Evolutionary conservation across 108 stramenopile species (phyloP).

Genomic region (Conticribra weissflogii): DNA sequence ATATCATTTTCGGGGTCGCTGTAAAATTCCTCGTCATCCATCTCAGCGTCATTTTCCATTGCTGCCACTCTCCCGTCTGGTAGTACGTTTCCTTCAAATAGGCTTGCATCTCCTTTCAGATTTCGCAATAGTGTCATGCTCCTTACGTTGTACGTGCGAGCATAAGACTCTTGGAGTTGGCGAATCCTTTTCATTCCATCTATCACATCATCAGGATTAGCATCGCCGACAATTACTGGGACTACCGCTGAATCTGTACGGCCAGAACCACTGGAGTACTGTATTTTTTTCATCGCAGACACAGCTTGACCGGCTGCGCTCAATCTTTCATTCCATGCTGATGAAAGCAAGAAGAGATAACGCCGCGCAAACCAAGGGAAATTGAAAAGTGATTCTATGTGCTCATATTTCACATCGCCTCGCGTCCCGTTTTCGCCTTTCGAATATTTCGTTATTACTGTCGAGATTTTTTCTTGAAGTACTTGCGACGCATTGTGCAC

Average conservation of each 20-base stretch:
- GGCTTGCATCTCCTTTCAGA: slow-evolving; percentile 34
- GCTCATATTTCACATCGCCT: slow-evolving; percentile 8
- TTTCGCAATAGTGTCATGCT: slow-evolving; percentile 72
- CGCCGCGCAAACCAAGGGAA: slow-evolving; percentile 68
- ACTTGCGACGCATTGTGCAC: slow-evolving; percentile 83
- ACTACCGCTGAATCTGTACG: slow-evolving; percentile 56
- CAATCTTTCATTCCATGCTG: slow-evolving; percentile 91
- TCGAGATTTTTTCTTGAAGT: slow-evolving; percentile 85
- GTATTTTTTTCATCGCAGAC: slow-evolving; percentile 87
- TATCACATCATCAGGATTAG: slow-evolving; percentile 70
- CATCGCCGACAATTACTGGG: slow-evolving; percentile 63
- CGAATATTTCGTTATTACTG: slow-evolving; percentile 67
- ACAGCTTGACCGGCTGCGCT: slow-evolving; percentile 84
- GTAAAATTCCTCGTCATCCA: slow-evolving; percentile 85
- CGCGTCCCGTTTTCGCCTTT: slow-evolving; percentile 22
- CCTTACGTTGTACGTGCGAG: slow-evolving; percentile 68
- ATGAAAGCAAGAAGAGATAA: slow-evolving; percentile 81
- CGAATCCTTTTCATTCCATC: slow-evolving; percentile 82
- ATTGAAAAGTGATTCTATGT: slow-evolving; percentile 50
- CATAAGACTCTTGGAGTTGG: slow-evolving; percentile 78
- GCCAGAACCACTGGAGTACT: slow-evolving; percentile 37
- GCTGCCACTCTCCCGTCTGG: slow-evolving; percentile 37
- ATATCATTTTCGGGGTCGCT: slow-evolving; percentile 61
- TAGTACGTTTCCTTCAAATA: slow-evolving; percentile 46
- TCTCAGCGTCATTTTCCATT: slow-evolving; percentile 45